A percentile compares a stretch with the other conserved stretches of the same genome.
These are phyloP conservation scores for Pleurotus tuber-regium DNA, from an alignment of 768 basidiomycete genomes.

Conservation along the genomic window DNA sequence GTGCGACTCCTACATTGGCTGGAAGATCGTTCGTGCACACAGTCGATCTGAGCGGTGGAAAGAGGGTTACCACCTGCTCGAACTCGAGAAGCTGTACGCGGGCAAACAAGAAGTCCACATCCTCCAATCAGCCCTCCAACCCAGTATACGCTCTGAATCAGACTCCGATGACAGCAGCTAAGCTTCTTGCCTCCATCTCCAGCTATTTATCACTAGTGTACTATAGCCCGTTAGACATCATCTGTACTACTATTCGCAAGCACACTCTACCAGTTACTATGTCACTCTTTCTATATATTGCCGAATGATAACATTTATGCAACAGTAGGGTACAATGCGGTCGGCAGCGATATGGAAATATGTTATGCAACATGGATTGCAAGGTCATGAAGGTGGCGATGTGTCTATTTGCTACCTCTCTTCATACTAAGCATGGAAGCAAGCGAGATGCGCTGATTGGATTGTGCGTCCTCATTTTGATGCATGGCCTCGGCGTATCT, in stretches of 20 bases:
- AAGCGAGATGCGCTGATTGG: slow-evolving; percentile 60
- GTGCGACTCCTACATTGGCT: slow-evolving; percentile 56
- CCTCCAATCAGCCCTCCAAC: slow-evolving; percentile 4
- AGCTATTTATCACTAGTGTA: not conserved
- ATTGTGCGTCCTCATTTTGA: slow-evolving; percentile 67
- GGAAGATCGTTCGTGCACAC: slow-evolving; percentile 59
- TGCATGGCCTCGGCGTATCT: slow-evolving; percentile 79
- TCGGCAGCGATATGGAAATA: slow-evolving; percentile 2
- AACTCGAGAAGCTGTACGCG: slow-evolving; percentile 44
- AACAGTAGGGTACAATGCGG: slow-evolving; percentile 8
- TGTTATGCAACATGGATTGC: not conserved
- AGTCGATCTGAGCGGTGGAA: slow-evolving; percentile 62
- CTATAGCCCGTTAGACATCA: not conserved
- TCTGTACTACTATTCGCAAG: slow-evolving; percentile 9
- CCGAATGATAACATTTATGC: not conserved
- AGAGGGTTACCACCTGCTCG: slow-evolving; percentile 56
- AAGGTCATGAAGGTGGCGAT: not conserved
- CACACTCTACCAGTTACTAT: not conserved
- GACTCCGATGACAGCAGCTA: slow-evolving; percentile 31
- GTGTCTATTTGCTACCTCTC: not conserved
- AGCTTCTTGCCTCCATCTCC: slow-evolving; percentile 4
- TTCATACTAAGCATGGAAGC: slow-evolving; percentile 36
- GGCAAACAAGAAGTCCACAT: slow-evolving; percentile 6
- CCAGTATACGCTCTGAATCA: slow-evolving; percentile 27
- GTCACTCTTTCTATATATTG: not conserved